Percentiles rank a stretch among this genome's conserved stretches.
These are phyloP conservation scores for Nitzschia sp. DNA, from an alignment of 108 stramenopile species.

Conservation along the genomic window DNA sequence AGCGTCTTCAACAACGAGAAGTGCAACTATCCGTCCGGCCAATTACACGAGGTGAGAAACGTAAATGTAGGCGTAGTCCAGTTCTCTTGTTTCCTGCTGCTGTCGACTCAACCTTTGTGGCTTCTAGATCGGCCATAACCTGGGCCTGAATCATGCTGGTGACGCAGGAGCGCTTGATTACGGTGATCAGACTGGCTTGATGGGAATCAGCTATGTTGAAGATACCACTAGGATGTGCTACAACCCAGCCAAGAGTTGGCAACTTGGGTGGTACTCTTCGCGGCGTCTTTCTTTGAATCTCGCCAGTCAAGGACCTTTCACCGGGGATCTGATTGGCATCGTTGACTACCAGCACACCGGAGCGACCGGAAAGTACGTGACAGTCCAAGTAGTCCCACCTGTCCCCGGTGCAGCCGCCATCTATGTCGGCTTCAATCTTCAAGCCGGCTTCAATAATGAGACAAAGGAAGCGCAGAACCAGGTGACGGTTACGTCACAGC, in stretches of 20 bases:
- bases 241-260: constrained; percentile 57
- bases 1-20: constrained; percentile 57
- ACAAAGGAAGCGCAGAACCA: constrained; percentile 48
- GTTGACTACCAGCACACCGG: not conserved
- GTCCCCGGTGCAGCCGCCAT: not conserved
- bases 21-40: constrained; percentile 48
- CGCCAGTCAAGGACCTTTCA: not conserved
- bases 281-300: not conserved
- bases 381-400: not conserved
- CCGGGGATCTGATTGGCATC: not conserved
- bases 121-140: constrained; percentile 49
- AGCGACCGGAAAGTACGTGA: not conserved
- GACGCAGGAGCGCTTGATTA: constrained; percentile 32
- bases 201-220: constrained; percentile 44
- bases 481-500: constrained; percentile 11
- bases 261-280: constrained; percentile 53
- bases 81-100: no score
- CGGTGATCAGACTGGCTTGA: constrained; percentile 52
- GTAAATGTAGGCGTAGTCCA: no score
- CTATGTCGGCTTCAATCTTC: constrained; percentile 46
- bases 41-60: constrained; percentile 69
- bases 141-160: constrained; percentile 47
- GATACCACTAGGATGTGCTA: constrained; percentile 55
- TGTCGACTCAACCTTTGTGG: no score
- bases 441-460: constrained; percentile 45